phyloP scores from a whole-genome alignment of 2,329 filamentous ascomycete species.

The Cercospora sp. region DNA sequence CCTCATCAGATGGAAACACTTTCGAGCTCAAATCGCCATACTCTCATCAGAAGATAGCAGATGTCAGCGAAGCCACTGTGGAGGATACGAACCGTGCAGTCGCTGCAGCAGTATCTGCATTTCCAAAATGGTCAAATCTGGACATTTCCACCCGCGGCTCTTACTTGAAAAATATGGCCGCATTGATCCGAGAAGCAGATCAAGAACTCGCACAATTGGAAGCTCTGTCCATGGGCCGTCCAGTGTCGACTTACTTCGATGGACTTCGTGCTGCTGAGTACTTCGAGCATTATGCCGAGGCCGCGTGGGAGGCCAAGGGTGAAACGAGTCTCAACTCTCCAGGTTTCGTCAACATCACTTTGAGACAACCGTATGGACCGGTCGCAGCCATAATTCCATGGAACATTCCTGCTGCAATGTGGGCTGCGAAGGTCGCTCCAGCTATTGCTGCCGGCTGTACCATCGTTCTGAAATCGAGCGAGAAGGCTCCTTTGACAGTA shows the following conservation, averaged over 20 bases:
- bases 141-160: slow-evolving; percentile 43
- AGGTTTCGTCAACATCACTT: slow-evolving; percentile 47
- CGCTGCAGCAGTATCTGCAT: slow-evolving; percentile 67
- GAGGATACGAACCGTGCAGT: slow-evolving; percentile 72
- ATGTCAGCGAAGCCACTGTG: slow-evolving; percentile 67
- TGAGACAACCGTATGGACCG: slow-evolving; percentile 34
- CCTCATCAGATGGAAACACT: slow-evolving; percentile 48
- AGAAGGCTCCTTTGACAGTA: slow-evolving; percentile 17
- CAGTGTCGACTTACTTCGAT: slow-evolving; percentile 46
- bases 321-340: slow-evolving; percentile 52
- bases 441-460: slow-evolving; percentile 59
- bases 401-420: slow-evolving; percentile 78
- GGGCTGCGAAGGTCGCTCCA: slow-evolving; percentile 74
- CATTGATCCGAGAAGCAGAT: slow-evolving; percentile 45
- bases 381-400: slow-evolving; percentile 68
- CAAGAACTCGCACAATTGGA: slow-evolving; percentile 50
- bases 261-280: slow-evolving; percentile 38
- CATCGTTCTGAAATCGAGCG: slow-evolving; percentile 48
- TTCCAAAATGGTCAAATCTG: slow-evolving; percentile 60
- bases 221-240: slow-evolving; percentile 50
- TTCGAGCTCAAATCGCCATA: slow-evolving; percentile 50
- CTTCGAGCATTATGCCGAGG: slow-evolving; percentile 49
- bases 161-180: slow-evolving; percentile 50
- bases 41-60: slow-evolving; percentile 42
- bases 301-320: slow-evolving; percentile 46